Evolutionary conservation across 495 filamentous ascomycete genomes (phyloP), one percentile per base, ranked within the genome.

Genomic region (Cenococcum geophilum): DNA sequence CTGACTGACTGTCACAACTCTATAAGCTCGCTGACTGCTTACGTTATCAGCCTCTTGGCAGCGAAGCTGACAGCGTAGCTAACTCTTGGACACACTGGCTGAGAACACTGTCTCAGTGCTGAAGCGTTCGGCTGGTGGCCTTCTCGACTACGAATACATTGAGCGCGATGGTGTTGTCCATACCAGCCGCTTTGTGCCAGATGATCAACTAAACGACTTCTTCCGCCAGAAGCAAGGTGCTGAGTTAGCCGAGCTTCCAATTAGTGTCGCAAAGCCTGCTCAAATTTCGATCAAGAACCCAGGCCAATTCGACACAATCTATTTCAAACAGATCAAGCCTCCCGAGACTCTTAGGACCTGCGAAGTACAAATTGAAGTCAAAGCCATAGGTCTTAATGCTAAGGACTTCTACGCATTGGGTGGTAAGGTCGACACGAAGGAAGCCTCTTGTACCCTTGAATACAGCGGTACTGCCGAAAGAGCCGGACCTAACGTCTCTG

Each of bases 171-270:
- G 66, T 18, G 21, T 72, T 5, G 42, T 75, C 1, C 58, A 70
- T 48, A 43, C 72, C 10, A 74, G 71, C 40, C 65, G 72, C 2
- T 76, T 64, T 23, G 59, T 49, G 0, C 72, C 69, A 5, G 67
- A 71, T 10, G 48, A 50, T 0, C 27, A 45, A 1, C 35, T 72
- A 0, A 76, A 73, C 25, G 36, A 63, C 1, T 27, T 60, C 0
- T 74, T 76, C 49, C 58, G 60, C 1, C 18, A 64, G 16, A 66
- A 64, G 35, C 65, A 63, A 45, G 60, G 55, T 1, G 32, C 42
- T 11, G 51, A 58, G 14, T 42, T 63, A 23, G 56, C 54, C 22
- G 20, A 37, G 22, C 49, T 45, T 16, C 34, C 67, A 1, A 50
- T 72, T 11, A 36, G 18, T n/a, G 54, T 65, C 4, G 58, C 58